Evolutionary conservation across 179 eudicot genomes (phyloP).

Genomic region (Actinidia chinensis): DNA sequence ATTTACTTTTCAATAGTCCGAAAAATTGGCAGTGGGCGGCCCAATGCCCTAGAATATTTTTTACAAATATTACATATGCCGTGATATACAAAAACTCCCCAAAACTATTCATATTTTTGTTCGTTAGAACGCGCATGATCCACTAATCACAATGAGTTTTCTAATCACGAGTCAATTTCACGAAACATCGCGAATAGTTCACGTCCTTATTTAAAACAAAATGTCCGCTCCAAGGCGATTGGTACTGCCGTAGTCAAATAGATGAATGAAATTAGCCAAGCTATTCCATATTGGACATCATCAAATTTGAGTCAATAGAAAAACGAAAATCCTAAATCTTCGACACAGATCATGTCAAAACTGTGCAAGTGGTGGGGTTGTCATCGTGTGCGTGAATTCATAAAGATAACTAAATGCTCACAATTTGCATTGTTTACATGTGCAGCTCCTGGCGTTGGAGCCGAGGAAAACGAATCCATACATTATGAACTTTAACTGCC

Average conservation of each 20-base stretch:
- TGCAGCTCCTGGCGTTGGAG: neutral
- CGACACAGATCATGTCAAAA: constrained; percentile 1
- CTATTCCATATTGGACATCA: neutral
- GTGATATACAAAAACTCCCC: neutral
- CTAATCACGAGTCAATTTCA: neutral
- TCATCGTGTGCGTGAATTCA: neutral
- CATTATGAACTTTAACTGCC: neutral
- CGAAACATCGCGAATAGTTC: neutral
- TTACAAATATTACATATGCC: no score
- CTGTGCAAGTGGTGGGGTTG: neutral
- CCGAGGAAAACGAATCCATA: constrained; percentile 9
- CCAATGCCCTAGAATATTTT: no score
- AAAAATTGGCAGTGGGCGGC: no score
- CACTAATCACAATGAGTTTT: neutral
- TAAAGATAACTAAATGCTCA: neutral
- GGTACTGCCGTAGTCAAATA: neutral
- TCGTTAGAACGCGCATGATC: neutral
- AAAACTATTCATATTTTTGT: neutral
- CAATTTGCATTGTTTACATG: neutral
- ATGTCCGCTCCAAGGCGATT: constrained; percentile 2
- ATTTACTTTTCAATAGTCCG: neutral
- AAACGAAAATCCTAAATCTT: neutral
- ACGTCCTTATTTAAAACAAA: no score
- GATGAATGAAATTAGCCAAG: neutral
- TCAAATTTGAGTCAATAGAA: neutral